Evolutionary conservation across 2,329 filamentous ascomycete genomes (phyloP).

Genomic region (Rhinocladiella similis): DNA sequence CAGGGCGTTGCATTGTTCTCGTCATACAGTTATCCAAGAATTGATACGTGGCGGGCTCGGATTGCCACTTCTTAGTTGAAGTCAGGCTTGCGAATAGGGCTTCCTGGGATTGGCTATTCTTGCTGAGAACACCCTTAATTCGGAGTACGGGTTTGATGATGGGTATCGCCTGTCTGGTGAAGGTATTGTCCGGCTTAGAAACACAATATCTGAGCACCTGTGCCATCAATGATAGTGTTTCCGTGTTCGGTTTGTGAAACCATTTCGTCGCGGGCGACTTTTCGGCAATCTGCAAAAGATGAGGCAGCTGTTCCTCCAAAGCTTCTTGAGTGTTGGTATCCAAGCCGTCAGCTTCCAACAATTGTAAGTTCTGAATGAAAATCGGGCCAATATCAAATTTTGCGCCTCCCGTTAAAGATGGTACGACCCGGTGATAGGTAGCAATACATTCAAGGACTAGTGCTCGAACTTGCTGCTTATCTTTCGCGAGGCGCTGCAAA

Average conservation of each 20-base stretch:
- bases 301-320: constrained; percentile 72
- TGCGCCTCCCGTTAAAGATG: constrained; percentile 75
- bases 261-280: constrained; percentile 84
- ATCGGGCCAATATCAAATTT: constrained; percentile 85
- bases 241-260: constrained; percentile 70
- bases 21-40: constrained; percentile 83
- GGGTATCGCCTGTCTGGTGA: constrained; percentile 8
- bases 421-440: constrained; percentile 82
- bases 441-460: constrained; percentile 74
- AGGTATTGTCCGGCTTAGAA: constrained; percentile 15
- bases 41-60: constrained; percentile 54
- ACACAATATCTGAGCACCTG: constrained; percentile 43
- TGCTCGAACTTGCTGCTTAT: constrained; percentile 74
- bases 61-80: constrained; percentile 33
- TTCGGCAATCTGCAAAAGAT: constrained; percentile 76
- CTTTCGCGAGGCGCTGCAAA: constrained; percentile 68
- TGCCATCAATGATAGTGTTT: constrained; percentile 40
- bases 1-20: constrained; percentile 71
- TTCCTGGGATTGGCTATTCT: constrained; percentile 36
- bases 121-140: constrained; percentile 37
- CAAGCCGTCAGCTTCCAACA: constrained; percentile 51
- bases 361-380: constrained; percentile 67
- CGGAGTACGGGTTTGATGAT: constrained; percentile 7
- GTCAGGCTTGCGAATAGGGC: constrained; percentile 42
- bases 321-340: constrained; percentile 56